phyloP scores from a whole-genome alignment of 2,329 filamentous ascomycete species.

The Zasmidium angulare region DNA sequence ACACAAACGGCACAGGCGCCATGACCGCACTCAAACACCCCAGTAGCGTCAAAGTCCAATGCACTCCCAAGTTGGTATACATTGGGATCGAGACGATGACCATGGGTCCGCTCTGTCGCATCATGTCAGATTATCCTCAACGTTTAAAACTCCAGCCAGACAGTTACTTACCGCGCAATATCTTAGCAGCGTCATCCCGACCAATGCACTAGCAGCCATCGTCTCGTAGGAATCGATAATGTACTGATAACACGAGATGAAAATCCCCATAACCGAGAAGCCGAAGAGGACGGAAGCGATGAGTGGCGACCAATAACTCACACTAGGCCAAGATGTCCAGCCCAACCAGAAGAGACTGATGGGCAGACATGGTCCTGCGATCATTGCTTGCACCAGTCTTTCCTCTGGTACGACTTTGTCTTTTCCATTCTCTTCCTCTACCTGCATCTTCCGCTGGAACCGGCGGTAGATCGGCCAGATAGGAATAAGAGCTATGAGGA shows the following conservation, averaged over 20 bases:
- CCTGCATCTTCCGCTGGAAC: conserved; percentile 31
- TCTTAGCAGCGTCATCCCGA: conserved; percentile 40
- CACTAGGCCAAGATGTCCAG: conserved; percentile 42
- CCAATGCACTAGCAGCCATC: conserved; percentile 51
- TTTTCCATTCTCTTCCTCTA: background rate
- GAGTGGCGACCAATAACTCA: conserved; percentile 54
- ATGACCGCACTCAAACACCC: background rate
- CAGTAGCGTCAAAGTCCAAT: conserved; percentile 1
- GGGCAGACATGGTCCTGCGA: conserved; percentile 26
- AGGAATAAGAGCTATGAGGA: conserved; percentile 1
- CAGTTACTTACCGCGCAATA: conserved; percentile 29
- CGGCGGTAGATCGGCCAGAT: background rate
- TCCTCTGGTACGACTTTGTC: background rate
- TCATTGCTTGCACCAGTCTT: conserved; percentile 13
- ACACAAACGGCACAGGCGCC: background rate
- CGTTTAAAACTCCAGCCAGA: too few relatives aligned
- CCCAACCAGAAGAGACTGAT: conserved; percentile 53
- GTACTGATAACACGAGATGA: conserved; percentile 56
- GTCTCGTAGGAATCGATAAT: conserved; percentile 58
- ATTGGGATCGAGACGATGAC: conserved; percentile 4
- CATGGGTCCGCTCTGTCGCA: background rate
- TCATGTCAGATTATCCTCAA: background rate
- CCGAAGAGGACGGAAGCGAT: conserved; percentile 52
- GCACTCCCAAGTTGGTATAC: conserved; percentile 4
- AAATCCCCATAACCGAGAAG: conserved; percentile 49